These are phyloP conservation scores for Sclerotinia trifoliorum DNA, from an alignment of 2,329 filamentous ascomycete species.

Conservation along the genomic window DNA sequence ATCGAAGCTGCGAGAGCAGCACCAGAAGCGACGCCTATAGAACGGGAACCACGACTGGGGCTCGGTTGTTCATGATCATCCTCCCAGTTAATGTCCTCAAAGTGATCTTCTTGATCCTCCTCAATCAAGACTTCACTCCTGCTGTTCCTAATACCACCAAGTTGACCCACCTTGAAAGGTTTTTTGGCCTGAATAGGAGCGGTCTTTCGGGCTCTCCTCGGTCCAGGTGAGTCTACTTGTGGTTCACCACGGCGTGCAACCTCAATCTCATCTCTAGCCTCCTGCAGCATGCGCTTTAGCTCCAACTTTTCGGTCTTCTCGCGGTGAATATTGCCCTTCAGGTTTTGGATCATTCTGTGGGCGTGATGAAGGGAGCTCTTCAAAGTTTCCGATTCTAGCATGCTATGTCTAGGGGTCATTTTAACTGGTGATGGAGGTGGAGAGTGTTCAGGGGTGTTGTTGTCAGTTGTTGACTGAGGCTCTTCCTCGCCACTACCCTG, in stretches of 20 bases:
- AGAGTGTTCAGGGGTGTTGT: conserved; percentile 81
- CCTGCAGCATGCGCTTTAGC: conserved; percentile 90
- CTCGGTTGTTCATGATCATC: conserved; percentile 63
- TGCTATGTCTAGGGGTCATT: conserved; percentile 82
- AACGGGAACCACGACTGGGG: conserved; percentile 50
- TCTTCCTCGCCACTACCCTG: conserved; percentile 60
- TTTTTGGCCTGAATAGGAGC: conserved; percentile 76
- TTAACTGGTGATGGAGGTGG: conserved; percentile 89
- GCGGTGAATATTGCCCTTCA: conserved; percentile 91
- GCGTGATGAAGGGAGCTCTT: conserved; percentile 93
- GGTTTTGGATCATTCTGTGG: conserved; percentile 92
- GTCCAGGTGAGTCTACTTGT: conserved; percentile 44
- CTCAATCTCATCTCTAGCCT: conserved; percentile 88
- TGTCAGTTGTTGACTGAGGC: conserved; percentile 63
- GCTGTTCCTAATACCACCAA: conserved; percentile 72
- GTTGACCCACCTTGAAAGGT: conserved; percentile 65
- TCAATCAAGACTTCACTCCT: conserved; percentile 68
- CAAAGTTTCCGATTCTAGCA: conserved; percentile 92
- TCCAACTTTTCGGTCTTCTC: conserved; percentile 99
- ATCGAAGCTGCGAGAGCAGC: conserved; percentile 39
- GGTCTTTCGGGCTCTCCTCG: conserved; percentile 61
- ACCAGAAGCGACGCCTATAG: conserved; percentile 34
- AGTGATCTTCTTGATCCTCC: conserved; percentile 22
- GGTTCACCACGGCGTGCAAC: conserved; percentile 54
- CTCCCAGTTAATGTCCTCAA: conserved; percentile 87